These are phyloP conservation scores for Pyricularia sp. DNA, from an alignment of 2,329 filamentous ascomycete genomes.

Conservation along the genomic window DNA sequence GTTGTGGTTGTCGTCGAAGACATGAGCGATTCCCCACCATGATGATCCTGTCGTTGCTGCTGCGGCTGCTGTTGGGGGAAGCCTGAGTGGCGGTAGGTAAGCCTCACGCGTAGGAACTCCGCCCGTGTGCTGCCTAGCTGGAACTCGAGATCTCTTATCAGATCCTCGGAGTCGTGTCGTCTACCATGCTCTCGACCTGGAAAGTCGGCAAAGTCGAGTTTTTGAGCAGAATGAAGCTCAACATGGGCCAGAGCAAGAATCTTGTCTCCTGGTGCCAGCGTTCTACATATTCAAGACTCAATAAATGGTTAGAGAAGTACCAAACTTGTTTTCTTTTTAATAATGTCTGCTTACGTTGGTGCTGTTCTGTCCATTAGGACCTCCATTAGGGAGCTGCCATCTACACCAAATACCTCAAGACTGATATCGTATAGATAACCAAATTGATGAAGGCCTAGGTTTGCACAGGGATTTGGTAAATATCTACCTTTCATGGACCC, in stretches of 20 bases:
- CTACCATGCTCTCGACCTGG: slow-evolving; percentile 10
- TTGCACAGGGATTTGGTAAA: background rate
- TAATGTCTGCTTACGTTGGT: slow-evolving; percentile 24
- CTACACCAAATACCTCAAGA: slow-evolving; percentile 33
- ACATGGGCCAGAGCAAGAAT: slow-evolving; percentile 38
- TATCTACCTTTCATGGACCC: background rate
- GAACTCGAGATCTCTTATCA: slow-evolving; percentile 49
- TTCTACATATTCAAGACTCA: background rate
- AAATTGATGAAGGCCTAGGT: slow-evolving; percentile 23
- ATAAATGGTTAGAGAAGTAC: background rate
- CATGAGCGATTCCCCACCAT: background rate
- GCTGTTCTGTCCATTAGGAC: slow-evolving; percentile 34
- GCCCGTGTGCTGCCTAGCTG: slow-evolving; percentile 40
- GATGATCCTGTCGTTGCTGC: background rate
- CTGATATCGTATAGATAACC: slow-evolving; percentile 40
- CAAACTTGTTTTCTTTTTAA: background rate
- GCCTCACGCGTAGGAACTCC: slow-evolving; percentile 40
- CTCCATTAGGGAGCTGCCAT: slow-evolving; percentile 31
- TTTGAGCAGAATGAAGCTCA: slow-evolving; percentile 18
- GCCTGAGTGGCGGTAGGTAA: slow-evolving; percentile 47
- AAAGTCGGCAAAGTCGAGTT: slow-evolving; percentile 12
- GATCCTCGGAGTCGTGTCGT: slow-evolving; percentile 36
- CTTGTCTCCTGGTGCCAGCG: slow-evolving; percentile 1
- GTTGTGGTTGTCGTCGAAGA: slow-evolving; percentile 7
- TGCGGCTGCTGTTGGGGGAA: slow-evolving; percentile 29